Evolutionary conservation across 352 stramenopile genomes (phyloP), one percentile per base, ranked within the genome.

Genomic region (Globisporangium acanthophoron): DNA sequence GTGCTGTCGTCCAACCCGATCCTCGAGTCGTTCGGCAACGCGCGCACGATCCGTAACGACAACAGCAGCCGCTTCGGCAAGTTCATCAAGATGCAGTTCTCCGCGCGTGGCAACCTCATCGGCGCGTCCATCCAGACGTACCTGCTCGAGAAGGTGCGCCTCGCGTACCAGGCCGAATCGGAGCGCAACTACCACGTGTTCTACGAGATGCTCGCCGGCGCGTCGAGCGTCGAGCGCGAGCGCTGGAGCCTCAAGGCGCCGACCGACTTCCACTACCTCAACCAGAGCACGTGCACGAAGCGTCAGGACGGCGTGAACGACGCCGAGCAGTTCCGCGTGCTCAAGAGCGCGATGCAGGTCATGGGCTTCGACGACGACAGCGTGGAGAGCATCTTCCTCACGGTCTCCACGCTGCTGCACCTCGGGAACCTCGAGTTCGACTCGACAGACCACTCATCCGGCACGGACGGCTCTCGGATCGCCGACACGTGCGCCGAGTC

Each of bases 21-120:
- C 54, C 78, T 99, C n/a, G 97, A 99, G 73, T 93, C 94, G 3
- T 99, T 99, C 73, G 97, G 97, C 61, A 99, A 99, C 67, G 96
- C 96, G 41, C 87, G 95, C 37, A 99, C 96, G 16, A 89, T 98
- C 47, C 83, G 96, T 12, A 99, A 99, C 73, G 92, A 98, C 74
- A 99, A 99, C 71, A 98, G 88, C 41, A 90, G 67, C 62, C 86
- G 96, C 11, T 99, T 99, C 65, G 96, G 96, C 53, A 98, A 98
- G 69, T 99, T 97, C 56, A 99, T 98, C 76, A 94, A 99, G 71
- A 92, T 99, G 64, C 79, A 96, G 60, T 98, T 99, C 68, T 90
- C 69, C 16, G 52, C 74, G 8, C 61, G 76, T 27, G 81, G 85
- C 24, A 65, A 61, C 16, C 70, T 99, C 0, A 77, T 96, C 49